phyloP scores from a whole-genome alignment of 225 moss, liverwort and hornwort genomes.

The Polytrichum formosum region DNA sequence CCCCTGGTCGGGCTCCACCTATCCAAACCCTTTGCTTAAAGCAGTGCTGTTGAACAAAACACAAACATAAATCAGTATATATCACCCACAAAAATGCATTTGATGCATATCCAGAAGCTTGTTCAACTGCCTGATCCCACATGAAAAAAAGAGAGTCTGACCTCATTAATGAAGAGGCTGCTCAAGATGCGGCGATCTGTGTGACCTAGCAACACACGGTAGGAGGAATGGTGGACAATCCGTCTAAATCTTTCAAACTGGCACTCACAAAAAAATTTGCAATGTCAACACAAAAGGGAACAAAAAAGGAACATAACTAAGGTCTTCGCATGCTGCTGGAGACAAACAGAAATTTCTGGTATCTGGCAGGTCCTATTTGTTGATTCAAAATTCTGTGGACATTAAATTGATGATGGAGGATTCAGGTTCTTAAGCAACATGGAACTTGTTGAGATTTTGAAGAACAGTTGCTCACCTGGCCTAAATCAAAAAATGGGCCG shows the following conservation, averaged over 20 bases:
- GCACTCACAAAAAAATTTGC: neutral
- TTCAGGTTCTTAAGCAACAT: too few relatives aligned
- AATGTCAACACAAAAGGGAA: too few relatives aligned
- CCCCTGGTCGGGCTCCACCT: slow-evolving; percentile 86
- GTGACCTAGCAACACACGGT: slow-evolving; percentile 80
- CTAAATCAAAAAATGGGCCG: slow-evolving; percentile 92
- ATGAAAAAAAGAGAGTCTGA: slow-evolving; percentile 10
- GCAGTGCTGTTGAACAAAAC: slow-evolving; percentile 55
- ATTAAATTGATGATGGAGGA: too few relatives aligned
- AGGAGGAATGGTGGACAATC: slow-evolving; percentile 95
- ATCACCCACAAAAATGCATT: too few relatives aligned
- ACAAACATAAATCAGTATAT: too few relatives aligned
- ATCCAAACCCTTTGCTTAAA: slow-evolving; percentile 94
- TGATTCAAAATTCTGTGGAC: too few relatives aligned
- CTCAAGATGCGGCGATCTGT: slow-evolving; percentile 78
- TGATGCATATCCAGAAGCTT: too few relatives aligned
- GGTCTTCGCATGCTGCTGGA: too few relatives aligned
- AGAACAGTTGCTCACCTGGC: slow-evolving; percentile 56
- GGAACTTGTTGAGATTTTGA: too few relatives aligned
- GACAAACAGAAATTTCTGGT: too few relatives aligned
- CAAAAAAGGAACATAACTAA: too few relatives aligned
- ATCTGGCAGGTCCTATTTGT: too few relatives aligned
- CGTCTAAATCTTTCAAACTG: slow-evolving; percentile 99
- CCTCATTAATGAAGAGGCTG: slow-evolving; percentile 89
- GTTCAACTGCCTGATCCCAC: neutral